Base-by-base conservation (phyloP, 495 filamentous ascomycete genomes). In the Hyphodiscus hymeniophilus region DNA sequence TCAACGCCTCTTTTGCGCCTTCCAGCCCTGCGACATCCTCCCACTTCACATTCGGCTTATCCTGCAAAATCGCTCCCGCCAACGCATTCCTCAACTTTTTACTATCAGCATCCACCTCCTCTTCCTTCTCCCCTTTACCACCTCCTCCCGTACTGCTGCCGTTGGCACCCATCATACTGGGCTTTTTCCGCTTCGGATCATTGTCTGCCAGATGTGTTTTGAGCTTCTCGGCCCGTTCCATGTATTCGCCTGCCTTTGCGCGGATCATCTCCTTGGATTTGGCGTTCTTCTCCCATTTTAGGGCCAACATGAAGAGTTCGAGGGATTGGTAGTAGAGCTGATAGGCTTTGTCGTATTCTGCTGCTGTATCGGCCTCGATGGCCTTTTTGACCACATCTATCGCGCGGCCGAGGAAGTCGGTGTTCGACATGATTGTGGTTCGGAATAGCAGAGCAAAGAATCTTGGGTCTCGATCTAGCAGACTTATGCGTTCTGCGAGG, bases 251-350 rank as follows among this genome's bases (percentile, higher is more conserved):
- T 1, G 86, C 82, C 69, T 97, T 97, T 35, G 80, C 78, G 45
- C 90, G 82, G 53, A 99, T 95, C 80, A 95, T 94, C 64, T 94
- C 87, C 70, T 98, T 97, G 35, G 85, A 88, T 50, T 87, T 89
- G 31, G 80, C 77, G 67, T 95, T 97, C 75, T 97, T 99, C 71
- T 96, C 91, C 89, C 89, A 97, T 72, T 97, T 97, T 23, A 95
- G 70, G 8, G 90, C 91, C 36, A 95, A 79, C 86, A 96, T 91
- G 69, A 96, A 96, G 42, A 94, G 75, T 69, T 96, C 89, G 52
- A 97, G 82, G 50, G 90, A 79, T 60, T 85, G 79, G 72, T 94
- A 95, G 77, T 99, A 99, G 42, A 79, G 69, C 60, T 95, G 85
- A 69, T 95, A 96, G 42, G 92, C 92, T 63, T 92, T 87, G 54